phyloP scores from a whole-genome alignment of 441 rosid genomes.

The Syzygium malaccense region DNA sequence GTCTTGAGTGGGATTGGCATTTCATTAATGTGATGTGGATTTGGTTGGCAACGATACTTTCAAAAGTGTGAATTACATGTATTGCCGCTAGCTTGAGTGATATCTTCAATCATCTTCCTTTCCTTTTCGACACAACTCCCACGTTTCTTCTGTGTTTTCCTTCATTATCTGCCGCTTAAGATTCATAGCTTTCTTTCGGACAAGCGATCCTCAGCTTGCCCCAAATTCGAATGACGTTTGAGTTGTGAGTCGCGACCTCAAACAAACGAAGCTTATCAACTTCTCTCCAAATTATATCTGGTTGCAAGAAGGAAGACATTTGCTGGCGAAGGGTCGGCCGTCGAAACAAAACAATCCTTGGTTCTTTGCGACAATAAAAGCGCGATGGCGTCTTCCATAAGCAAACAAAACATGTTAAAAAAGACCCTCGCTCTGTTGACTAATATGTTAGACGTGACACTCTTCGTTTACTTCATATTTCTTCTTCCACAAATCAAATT shows the following conservation, averaged over 20 bases:
- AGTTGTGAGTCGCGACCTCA: neutral
- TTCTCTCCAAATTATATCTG: neutral
- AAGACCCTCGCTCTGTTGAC: neutral
- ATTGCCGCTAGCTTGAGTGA: neutral
- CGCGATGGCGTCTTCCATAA: neutral
- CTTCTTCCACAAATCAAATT: neutral
- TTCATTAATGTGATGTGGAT: neutral
- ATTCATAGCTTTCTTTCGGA: neutral
- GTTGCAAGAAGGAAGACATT: neutral
- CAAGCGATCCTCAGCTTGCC: neutral
- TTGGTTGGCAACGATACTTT: neutral
- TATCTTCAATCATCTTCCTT: neutral
- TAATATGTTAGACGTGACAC: fast-evolving
- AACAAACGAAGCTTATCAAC: neutral
- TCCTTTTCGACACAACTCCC: neutral
- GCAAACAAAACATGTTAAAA: neutral
- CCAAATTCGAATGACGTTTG: neutral
- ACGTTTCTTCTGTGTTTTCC: neutral
- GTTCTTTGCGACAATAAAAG: neutral
- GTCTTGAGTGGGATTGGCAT: neutral
- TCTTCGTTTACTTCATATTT: neutral
- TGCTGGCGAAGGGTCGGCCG: fast-evolving
- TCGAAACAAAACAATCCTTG: neutral
- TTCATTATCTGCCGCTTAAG: neutral
- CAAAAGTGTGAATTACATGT: neutral